Conservation (phyloP, 345 rosid species). For the Raphanus sativus region DNA sequence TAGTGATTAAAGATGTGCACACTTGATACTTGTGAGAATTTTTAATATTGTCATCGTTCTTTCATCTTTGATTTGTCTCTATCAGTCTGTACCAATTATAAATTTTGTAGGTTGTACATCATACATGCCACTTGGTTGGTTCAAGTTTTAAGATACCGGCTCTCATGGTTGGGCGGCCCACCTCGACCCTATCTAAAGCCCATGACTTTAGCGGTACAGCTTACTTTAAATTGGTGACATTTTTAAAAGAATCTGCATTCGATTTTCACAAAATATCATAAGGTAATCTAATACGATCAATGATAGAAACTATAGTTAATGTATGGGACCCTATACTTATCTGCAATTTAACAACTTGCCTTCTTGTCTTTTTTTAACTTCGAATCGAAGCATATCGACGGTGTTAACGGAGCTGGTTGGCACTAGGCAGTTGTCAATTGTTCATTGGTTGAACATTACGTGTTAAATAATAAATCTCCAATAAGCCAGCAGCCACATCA, state of each 20-base stretch:
- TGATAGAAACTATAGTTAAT: not conserved
- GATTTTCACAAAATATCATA: not conserved
- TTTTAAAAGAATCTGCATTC: not conserved
- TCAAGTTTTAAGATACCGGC: not conserved
- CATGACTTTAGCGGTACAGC: not conserved
- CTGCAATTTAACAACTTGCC: not conserved
- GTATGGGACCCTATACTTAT: not conserved
- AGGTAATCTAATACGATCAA: not conserved
- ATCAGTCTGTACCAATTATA: not conserved
- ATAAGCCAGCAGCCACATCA: conserved; percentile 19
- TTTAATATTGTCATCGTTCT: not conserved
- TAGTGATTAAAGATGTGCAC: not conserved
- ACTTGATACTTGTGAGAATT: not conserved
- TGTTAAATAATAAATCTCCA: not conserved
- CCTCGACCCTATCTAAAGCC: conserved; percentile 11
- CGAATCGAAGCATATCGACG: not conserved
- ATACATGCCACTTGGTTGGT: conserved; percentile 12
- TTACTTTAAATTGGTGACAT: no score
- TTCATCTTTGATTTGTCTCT: no score
- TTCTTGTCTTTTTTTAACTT: not conserved
- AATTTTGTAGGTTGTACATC: not conserved
- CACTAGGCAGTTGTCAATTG: not conserved
- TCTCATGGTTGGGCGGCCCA: conserved; percentile 12
- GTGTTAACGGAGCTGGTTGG: not conserved
- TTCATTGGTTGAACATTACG: conserved; percentile 8